These are phyloP conservation scores for Carex myosuroides DNA, from an alignment of 176 grass and related monocot genomes.

Conservation along the genomic window DNA sequence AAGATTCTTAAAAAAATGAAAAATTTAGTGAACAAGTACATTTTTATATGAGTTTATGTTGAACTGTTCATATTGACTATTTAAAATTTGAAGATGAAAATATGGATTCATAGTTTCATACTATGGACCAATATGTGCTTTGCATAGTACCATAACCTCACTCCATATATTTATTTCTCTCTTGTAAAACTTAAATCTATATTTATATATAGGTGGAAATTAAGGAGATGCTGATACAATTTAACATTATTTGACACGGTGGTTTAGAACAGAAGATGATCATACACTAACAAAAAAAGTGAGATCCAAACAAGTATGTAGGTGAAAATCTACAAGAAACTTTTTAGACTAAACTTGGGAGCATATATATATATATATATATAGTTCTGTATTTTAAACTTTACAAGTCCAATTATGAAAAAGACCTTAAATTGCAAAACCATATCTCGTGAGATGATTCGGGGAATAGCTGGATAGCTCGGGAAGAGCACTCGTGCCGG, in stretches of 20 bases:
- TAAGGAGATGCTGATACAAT: neutral
- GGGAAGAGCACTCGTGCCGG: conserved; percentile 87
- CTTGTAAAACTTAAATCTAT: too few relatives aligned
- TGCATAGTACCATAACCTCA: too few relatives aligned
- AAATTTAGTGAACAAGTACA: too few relatives aligned
- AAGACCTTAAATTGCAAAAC: neutral
- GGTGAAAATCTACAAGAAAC: conserved; percentile 29
- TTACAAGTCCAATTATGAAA: conserved; percentile 30
- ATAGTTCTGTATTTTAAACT: too few relatives aligned
- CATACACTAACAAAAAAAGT: neutral
- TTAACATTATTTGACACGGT: neutral
- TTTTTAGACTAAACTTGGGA: conserved; percentile 20
- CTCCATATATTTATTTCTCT: too few relatives aligned
- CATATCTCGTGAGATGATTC: conserved; percentile 60
- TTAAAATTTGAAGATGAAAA: too few relatives aligned
- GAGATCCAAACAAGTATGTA: neutral
- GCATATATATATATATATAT: conserved; percentile 23
- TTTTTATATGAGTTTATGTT: too few relatives aligned
- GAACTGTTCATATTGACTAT: too few relatives aligned
- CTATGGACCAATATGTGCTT: too few relatives aligned
- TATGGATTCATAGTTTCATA: too few relatives aligned
- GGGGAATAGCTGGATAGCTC: conserved; percentile 71
- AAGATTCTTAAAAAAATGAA: too few relatives aligned
- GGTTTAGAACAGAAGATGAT: neutral
- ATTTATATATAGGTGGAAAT: too few relatives aligned